Evolutionary conservation across 768 basidiomycete genomes (phyloP).

Genomic region (Hygrophoropsis aurantiaca): DNA sequence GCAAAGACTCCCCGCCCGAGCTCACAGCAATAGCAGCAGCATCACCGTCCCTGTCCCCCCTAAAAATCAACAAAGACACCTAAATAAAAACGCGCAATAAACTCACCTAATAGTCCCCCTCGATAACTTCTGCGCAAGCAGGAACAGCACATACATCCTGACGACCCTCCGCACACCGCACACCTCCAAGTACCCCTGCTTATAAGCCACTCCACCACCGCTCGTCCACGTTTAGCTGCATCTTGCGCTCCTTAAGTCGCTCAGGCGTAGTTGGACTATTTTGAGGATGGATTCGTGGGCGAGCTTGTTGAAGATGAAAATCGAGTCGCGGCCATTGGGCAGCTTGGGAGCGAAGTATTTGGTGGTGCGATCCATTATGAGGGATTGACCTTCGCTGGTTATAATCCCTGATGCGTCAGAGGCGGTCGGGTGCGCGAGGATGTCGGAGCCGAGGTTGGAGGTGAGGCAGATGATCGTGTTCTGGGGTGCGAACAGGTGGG

Average conservation of each 20-base stretch:
- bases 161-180: constrained; percentile 90
- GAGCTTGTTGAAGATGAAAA: constrained; percentile 90
- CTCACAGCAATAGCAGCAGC: constrained; percentile 52
- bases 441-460: constrained; percentile 82
- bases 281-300: constrained; percentile 69
- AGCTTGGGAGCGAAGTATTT: constrained; percentile 90
- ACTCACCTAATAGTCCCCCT: constrained; percentile 73
- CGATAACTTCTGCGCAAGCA: constrained; percentile 77
- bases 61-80: background rate
- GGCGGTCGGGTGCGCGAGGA: constrained; percentile 68
- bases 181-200: constrained; percentile 76
- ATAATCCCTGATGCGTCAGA: constrained; percentile 65
- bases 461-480: constrained; percentile 93
- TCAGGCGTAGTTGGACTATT: constrained; percentile 74
- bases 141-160: constrained; percentile 77
- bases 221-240: constrained; percentile 67
- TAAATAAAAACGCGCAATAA: background rate
- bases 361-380: constrained; percentile 73
- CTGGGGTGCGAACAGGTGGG: constrained; percentile 27
- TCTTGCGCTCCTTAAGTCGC: constrained; percentile 67
- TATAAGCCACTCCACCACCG: constrained; percentile 69
- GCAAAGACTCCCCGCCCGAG: constrained; percentile 40
- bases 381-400: constrained; percentile 54
- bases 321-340: constrained; percentile 84
- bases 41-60: constrained; percentile 57